A percentile compares a stretch with the other conserved stretches of the same genome.
phyloP scores from a whole-genome alignment of 2,329 filamentous ascomycete genomes.

The Colletotrichum lentis region DNA sequence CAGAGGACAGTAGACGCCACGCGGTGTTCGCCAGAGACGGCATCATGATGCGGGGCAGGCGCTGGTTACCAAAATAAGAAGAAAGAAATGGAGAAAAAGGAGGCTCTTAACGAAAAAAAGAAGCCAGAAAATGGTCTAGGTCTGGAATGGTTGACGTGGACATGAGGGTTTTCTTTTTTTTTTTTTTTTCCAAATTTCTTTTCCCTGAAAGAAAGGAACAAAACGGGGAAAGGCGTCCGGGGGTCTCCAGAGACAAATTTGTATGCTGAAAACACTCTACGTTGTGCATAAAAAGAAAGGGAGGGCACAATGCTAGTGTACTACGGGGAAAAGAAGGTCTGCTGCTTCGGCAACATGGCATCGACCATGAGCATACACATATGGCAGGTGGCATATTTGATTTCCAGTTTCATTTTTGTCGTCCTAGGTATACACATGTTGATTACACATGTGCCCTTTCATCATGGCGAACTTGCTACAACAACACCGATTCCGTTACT shows the following conservation, averaged over 20 bases:
- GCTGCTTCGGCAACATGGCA: not conserved
- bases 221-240: constrained; percentile 1
- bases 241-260: not conserved
- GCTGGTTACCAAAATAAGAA: not conserved
- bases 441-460: not conserved
- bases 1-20: constrained; percentile 29
- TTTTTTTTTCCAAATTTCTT: not conserved
- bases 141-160: not conserved
- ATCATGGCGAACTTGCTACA: not conserved
- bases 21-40: not conserved
- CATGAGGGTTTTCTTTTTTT: no score
- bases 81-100: not conserved
- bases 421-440: not conserved
- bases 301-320: not conserved
- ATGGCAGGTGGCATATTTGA: not conserved
- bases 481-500: no score
- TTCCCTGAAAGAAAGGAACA: no score
- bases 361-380: not conserved
- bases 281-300: not conserved
- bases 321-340: not conserved
- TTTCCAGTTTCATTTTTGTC: not conserved
- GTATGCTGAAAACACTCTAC: not conserved
- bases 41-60: constrained; percentile 1
- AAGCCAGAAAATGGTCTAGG: not conserved
- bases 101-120: not conserved